phyloP scores from a whole-genome alignment of 106 monocot genomes.

The Dendrobium catenatum region DNA sequence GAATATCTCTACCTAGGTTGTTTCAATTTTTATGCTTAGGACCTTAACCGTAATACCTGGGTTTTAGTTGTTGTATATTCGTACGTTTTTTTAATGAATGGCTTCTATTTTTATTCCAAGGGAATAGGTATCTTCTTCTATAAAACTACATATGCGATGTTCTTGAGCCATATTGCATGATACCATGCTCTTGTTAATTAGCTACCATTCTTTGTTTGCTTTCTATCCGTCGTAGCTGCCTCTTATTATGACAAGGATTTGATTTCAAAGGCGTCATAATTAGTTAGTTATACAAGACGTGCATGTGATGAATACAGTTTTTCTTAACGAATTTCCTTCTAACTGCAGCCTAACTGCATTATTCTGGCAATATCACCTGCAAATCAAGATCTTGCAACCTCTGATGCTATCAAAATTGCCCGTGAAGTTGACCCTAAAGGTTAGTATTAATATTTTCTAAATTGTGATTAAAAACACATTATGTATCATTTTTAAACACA shows the following conservation, averaged over 20 bases:
- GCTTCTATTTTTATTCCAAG: background rate
- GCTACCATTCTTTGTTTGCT: background rate
- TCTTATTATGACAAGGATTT: background rate
- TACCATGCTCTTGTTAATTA: background rate
- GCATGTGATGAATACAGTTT: background rate
- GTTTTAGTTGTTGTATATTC: background rate
- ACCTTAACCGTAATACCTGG: background rate
- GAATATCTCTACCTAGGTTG: background rate
- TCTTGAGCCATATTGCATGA: background rate
- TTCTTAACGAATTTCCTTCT: conserved; percentile 1
- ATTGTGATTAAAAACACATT: background rate
- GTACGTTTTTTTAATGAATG: background rate
- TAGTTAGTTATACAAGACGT: background rate
- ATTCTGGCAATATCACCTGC: conserved; percentile 92
- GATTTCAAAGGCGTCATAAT: background rate
- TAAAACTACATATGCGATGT: background rate
- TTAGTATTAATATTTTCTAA: conserved; percentile 9
- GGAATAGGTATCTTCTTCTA: background rate
- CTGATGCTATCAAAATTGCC: conserved; percentile 86
- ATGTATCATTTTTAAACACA: background rate
- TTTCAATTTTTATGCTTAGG: background rate
- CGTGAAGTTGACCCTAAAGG: conserved; percentile 88
- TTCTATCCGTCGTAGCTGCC: background rate
- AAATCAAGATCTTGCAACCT: conserved; percentile 94
- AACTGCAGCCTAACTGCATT: conserved; percentile 75